Evolutionary conservation across 768 basidiomycete species (phyloP).

Genomic region (Rubroboletus satanas): DNA sequence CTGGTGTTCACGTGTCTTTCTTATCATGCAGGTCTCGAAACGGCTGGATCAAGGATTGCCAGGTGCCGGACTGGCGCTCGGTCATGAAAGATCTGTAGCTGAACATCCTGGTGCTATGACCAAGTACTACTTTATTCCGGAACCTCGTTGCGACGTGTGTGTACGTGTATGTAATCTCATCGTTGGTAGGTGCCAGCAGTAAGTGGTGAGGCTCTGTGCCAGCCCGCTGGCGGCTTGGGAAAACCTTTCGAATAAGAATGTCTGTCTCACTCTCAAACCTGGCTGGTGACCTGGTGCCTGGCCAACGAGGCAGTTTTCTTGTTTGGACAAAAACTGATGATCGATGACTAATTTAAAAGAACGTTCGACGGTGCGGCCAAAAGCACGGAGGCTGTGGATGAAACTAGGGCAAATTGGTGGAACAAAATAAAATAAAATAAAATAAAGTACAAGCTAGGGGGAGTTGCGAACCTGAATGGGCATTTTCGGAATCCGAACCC

Average conservation of each 20-base stretch:
- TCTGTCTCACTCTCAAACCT: slow-evolving; percentile 10
- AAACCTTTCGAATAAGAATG: slow-evolving; percentile 8
- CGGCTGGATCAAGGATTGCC: slow-evolving; percentile 33
- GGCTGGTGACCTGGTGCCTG: slow-evolving; percentile 8
- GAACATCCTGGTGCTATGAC: slow-evolving; percentile 24
- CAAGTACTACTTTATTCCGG: slow-evolving; percentile 8
- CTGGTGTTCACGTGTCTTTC: slow-evolving; percentile 19
- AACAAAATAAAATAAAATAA: slow-evolving; percentile 7
- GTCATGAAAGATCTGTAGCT: slow-evolving; percentile 35
- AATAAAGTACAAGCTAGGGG: slow-evolving; percentile 5
- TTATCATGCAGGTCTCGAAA: slow-evolving; percentile 31
- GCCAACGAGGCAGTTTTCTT: slow-evolving; percentile 13
- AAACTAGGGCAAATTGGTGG: slow-evolving; percentile 11
- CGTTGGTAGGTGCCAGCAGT: slow-evolving; percentile 22
- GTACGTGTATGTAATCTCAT: slow-evolving; percentile 25
- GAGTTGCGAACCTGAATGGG: slow-evolving; percentile 24
- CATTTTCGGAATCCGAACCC: slow-evolving; percentile 26
- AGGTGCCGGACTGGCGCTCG: slow-evolving; percentile 30
- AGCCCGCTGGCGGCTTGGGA: slow-evolving; percentile 13
- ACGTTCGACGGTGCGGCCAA: slow-evolving; percentile 3
- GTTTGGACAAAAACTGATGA: slow-evolving; percentile 7
- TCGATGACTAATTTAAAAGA: slow-evolving; percentile 16
- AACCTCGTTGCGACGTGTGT: slow-evolving; percentile 20
- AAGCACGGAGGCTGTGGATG: slow-evolving; percentile 12
- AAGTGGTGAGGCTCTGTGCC: slow-evolving; percentile 19